Conservation (phyloP, 2,329 filamentous ascomycete genomes). For the Arachnomyces sp. region DNA sequence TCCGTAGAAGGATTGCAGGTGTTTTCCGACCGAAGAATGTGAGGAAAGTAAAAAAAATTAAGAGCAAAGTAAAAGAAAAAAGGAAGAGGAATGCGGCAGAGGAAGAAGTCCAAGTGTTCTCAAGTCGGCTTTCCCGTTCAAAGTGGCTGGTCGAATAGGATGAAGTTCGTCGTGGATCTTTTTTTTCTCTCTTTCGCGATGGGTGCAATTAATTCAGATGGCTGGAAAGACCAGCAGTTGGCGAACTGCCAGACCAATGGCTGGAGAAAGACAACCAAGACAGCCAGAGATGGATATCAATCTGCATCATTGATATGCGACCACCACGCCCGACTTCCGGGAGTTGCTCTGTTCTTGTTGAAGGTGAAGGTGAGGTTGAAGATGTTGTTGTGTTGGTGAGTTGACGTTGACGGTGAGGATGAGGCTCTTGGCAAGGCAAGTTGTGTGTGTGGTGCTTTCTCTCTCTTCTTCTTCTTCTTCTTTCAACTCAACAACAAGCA, state of each 20-base stretch:
- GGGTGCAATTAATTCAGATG: constrained; percentile 29
- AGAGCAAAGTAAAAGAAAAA: constrained; percentile 8
- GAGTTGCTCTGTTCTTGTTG: no score
- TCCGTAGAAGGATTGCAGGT: constrained; percentile 12
- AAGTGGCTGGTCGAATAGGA: constrained; percentile 17
- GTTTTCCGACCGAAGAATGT: constrained; percentile 16
- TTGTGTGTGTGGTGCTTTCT: neutral
- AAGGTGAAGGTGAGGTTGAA: no score
- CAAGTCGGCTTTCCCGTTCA: constrained; percentile 8
- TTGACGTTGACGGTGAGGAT: no score
- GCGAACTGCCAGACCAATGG: constrained; percentile 11
- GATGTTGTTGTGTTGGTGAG: no score
- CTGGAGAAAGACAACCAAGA: no score
- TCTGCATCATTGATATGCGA: no score
- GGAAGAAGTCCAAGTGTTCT: constrained; percentile 10
- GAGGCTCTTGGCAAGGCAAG: no score
- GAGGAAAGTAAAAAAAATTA: constrained; percentile 8
- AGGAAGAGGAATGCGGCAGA: constrained; percentile 11
- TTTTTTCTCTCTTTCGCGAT: no score
- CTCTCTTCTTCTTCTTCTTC: constrained; percentile 7
- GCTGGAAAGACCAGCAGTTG: constrained; percentile 27
- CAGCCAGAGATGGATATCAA: no score
- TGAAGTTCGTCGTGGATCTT: constrained; percentile 2
- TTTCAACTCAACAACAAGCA: no score
- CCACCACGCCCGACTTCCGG: no score